Conservation (phyloP, 306 rosid species). For the Sesbania bispinosa region DNA sequence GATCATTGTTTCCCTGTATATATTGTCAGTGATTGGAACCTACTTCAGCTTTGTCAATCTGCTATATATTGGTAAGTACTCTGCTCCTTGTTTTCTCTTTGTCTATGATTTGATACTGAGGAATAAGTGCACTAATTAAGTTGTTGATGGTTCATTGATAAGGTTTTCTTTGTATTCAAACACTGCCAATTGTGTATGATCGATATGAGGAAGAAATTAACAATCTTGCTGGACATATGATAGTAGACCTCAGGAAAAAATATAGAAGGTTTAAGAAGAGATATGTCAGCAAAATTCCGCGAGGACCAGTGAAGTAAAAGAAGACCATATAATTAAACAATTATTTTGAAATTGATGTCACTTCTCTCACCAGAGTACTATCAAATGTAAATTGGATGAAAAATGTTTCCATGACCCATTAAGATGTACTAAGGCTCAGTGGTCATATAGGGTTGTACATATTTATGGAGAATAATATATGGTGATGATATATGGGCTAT, state of each 20-base stretch:
- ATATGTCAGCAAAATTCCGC: constrained; percentile 68
- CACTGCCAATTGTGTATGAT: constrained; percentile 65
- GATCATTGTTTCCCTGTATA: constrained; percentile 52
- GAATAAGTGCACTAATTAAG: not conserved
- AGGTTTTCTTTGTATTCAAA: constrained; percentile 56
- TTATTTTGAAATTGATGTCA: not conserved
- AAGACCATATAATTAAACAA: constrained; percentile 45
- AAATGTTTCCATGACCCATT: not conserved
- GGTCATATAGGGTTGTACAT: not conserved
- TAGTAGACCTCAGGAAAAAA: constrained; percentile 39
- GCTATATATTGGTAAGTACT: constrained; percentile 61
- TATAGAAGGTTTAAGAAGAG: constrained; percentile 45
- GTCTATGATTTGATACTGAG: not conserved
- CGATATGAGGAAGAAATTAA: constrained; percentile 56
- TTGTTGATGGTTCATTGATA: not conserved
- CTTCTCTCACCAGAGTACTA: not conserved
- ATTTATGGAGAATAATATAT: not conserved
- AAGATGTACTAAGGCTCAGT: too few species aligned
- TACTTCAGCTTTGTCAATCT: constrained; percentile 58
- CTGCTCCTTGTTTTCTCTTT: not conserved
- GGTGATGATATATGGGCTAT: not conserved
- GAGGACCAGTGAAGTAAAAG: constrained; percentile 66
- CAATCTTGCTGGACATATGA: constrained; percentile 33
- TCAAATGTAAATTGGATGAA: not conserved
- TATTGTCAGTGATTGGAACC: constrained; percentile 61